Percentiles rank a stretch among this genome's conserved stretches.
phyloP scores from a whole-genome alignment of 2,329 filamentous ascomycete species.

The Aspergillus uvarum region DNA sequence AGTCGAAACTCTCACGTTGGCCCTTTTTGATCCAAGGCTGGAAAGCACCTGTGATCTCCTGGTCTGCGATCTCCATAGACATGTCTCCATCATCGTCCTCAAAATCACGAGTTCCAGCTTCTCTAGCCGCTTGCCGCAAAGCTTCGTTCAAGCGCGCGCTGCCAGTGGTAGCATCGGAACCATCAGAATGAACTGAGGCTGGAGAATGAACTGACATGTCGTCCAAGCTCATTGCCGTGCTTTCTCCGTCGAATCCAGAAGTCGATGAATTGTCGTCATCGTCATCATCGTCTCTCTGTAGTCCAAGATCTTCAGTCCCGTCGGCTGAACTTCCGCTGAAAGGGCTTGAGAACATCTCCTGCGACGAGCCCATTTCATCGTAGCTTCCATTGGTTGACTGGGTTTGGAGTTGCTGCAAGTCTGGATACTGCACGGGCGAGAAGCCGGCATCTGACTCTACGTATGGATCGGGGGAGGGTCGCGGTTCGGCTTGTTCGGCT shows the following conservation, averaged over 20 bases:
- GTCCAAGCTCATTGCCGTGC: conserved; percentile 79
- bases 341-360: conserved; percentile 73
- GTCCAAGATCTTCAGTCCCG: conserved; percentile 46
- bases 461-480: conserved; percentile 61
- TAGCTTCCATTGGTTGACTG: conserved; percentile 38
- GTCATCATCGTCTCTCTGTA: conserved; percentile 43
- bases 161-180: conserved; percentile 56
- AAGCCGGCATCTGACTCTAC: conserved; percentile 58
- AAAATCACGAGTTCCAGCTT: conserved; percentile 71
- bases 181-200: conserved; percentile 59
- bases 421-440: conserved; percentile 65
- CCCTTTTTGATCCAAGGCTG: conserved; percentile 50
- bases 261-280: conserved; percentile 45
- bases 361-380: conserved; percentile 61
- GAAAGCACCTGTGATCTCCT: conserved; percentile 53
- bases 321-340: conserved; percentile 62
- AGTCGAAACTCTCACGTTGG: conserved; percentile 42
- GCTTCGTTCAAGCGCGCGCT: conserved; percentile 75
- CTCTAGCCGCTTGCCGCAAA: conserved; percentile 69
- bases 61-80: conserved; percentile 75
- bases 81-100: conserved; percentile 66
- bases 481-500: conserved; percentile 42
- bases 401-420: conserved; percentile 60
- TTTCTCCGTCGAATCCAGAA: conserved; percentile 61
- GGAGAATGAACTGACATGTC: conserved; percentile 70